phyloP scores from a whole-genome alignment of 176 grass and related monocot species.

The Musa itinerans region DNA sequence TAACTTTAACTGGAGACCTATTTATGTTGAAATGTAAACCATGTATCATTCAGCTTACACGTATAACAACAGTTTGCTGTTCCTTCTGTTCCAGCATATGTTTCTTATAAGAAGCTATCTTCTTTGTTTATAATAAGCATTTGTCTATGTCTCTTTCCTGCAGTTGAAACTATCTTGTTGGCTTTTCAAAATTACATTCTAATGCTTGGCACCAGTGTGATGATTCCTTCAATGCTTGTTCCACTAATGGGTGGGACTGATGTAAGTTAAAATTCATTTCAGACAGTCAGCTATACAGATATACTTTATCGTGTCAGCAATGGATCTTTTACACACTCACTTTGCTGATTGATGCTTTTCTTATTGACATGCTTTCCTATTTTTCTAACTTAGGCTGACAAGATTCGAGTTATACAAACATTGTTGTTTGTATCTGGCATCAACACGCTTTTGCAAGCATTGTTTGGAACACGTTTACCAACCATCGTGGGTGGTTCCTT shows the following conservation, averaged over 20 bases:
- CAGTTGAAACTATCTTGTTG: slow-evolving; percentile 15
- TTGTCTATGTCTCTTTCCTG: neutral
- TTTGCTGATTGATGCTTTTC: neutral
- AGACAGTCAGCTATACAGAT: too few relatives aligned
- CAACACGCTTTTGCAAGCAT: slow-evolving; percentile 49
- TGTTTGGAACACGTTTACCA: slow-evolving; percentile 47
- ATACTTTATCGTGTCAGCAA: too few relatives aligned
- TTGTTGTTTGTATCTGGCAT: slow-evolving; percentile 46
- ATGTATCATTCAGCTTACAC: neutral
- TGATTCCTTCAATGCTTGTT: slow-evolving; percentile 14
- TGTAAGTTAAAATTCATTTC: slow-evolving; percentile 10
- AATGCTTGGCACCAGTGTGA: slow-evolving; percentile 16
- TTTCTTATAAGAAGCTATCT: neutral
- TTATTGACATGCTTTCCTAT: neutral
- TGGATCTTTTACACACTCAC: too few relatives aligned
- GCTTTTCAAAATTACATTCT: slow-evolving; percentile 13
- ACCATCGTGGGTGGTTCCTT: slow-evolving; percentile 47
- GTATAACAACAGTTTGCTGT: neutral
- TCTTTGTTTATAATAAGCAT: neutral
- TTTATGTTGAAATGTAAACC: neutral
- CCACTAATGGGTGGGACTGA: slow-evolving; percentile 15
- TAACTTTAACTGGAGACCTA: neutral
- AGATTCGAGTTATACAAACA: slow-evolving; percentile 45
- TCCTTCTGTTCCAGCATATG: neutral
- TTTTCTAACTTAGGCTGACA: slow-evolving; percentile 30